Base-by-base conservation (phyloP, 306 rosid genomes). In the Quercus aquifolioides region DNA sequence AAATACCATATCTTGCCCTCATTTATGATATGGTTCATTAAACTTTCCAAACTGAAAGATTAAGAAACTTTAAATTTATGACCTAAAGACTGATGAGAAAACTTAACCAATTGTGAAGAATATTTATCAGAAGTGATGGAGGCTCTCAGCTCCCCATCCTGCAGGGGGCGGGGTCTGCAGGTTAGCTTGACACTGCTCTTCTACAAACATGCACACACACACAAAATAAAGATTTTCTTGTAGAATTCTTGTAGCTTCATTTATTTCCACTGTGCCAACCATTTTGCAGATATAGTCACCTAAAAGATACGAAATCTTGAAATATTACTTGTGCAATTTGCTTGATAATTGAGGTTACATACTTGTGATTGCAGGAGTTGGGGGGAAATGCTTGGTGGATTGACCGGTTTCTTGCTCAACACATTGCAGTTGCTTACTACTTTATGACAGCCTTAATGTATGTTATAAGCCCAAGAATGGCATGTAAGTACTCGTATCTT, bases 391-490 rank as follows among this genome's bases (percentile, higher is more conserved):
- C 91, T 65, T 87, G 94, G 97, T 95, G 99, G 99, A 86, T 95
- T n/a, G 99, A 95, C 59, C 94, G 98, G 75, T 95, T 95, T 87
- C 99, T 95, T 14, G 98, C 99, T 73, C 99, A 95, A 76, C 97
- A 95, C 77, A 90, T 93, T 54, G 99, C 98, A 1, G 51, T 93
- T 73, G 78, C 80, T 79, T 95, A 95, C 86, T 95, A 95, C 75
- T 3, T 93, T 33, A 89, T 95, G 98, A 95, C 96, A 2, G 94
- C 71, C 76, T 20, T 91, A 35, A 95, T 91, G 97, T 95, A 95
- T 77, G 25, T 76, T 18, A 31, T 95, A 80, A 95, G 97, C 91
- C 99, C 99, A 28, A 89, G 99, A 87, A 95, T 95, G 99, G 98
- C 99, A 73, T 95, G 99, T 93, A 83, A 91, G 99, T 90, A 65